Evolutionary conservation across 108 stramenopile species (phyloP), one percentile per base, ranked within the genome.

Genomic region (Hondaea fermentalgiana): DNA sequence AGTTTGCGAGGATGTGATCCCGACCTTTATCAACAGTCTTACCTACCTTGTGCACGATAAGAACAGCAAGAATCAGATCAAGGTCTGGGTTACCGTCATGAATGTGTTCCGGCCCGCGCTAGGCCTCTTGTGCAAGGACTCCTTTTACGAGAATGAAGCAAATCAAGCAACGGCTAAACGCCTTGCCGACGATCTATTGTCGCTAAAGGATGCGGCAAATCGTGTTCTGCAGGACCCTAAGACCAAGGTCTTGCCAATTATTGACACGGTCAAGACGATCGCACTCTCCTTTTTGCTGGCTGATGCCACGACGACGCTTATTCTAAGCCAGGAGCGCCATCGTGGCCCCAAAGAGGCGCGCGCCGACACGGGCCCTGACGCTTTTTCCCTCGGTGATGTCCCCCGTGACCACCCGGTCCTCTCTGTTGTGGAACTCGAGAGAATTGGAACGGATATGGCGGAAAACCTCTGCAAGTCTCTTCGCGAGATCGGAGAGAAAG

Each of bases 41-140:
- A 53, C 76, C 19, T 53, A 53, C 51, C 76, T 83, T 2, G 49
- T 83, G 49, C 45, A 83, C 49, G 76, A 83, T 23, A 83, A 83
- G 23, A 47, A 83, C 76, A 83, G 51, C 49, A 53, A 83, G 45
- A 83, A 83, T 45, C 51, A 47, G 25, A 83, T 53, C 25, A 83
- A 83, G 76, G 3, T 53, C 49, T 83, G 76, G 76, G 51, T 83
- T 53, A 53, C 76, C 25, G 51, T 53, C 28, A 83, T 83, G 76
- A 83, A 83, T 35, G 45, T 83, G 1, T 83, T 83, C 51, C 76
- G 76, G n/a, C 76, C 76, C n/a, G 76, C 76, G 49, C 45, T 83
- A 0, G 51, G 76, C 10, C 51, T 83, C 6, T 45, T 83, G 10
- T 83, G 76, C 28, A 83, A 53, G 49, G 49, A 83, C 16, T 53